Evolutionary conservation across 2,329 filamentous ascomycete species (phyloP).

Genomic region (Scedosporium boydii): DNA sequence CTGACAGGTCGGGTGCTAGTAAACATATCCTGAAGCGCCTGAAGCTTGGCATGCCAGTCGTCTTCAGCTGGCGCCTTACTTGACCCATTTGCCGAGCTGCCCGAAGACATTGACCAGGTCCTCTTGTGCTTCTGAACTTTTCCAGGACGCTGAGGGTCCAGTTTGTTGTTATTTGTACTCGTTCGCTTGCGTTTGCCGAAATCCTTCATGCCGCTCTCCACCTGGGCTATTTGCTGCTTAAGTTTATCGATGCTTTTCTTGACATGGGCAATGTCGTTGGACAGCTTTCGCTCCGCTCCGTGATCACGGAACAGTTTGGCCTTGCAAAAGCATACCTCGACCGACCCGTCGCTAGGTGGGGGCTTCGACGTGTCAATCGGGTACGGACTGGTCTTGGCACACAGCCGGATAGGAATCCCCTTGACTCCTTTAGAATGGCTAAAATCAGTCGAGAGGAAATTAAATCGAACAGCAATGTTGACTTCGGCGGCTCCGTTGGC

Average conservation of each 20-base stretch:
- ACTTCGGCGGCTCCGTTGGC: conserved; percentile 63
- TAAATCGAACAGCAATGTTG: conserved; percentile 86
- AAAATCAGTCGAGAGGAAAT: conserved; percentile 97
- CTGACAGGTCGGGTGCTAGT: conserved; percentile 72
- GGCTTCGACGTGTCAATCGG: conserved; percentile 38
- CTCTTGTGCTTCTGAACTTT: conserved; percentile 86
- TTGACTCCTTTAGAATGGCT: conserved; percentile 98
- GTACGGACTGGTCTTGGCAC: conserved; percentile 74
- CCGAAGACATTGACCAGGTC: conserved; percentile 89
- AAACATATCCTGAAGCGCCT: conserved; percentile 79
- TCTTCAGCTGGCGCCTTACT: conserved; percentile 53
- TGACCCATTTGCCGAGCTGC: conserved; percentile 48
- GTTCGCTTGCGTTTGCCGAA: conserved; percentile 53
- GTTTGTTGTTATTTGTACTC: neutral
- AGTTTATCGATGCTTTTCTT: conserved; percentile 96
- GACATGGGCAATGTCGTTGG: conserved; percentile 88
- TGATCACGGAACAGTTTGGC: conserved; percentile 96
- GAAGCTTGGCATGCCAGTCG: conserved; percentile 69
- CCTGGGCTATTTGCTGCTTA: conserved; percentile 83
- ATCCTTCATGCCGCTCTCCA: conserved; percentile 58
- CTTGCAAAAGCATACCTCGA: conserved; percentile 88
- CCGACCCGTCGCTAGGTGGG: conserved; percentile 30
- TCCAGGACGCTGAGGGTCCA: conserved; percentile 50
- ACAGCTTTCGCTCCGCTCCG: conserved; percentile 86
- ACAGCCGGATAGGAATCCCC: conserved; percentile 87